phyloP scores from a whole-genome alignment of 192 early-diverging fungal species.

The Geranomyces michiganensis region DNA sequence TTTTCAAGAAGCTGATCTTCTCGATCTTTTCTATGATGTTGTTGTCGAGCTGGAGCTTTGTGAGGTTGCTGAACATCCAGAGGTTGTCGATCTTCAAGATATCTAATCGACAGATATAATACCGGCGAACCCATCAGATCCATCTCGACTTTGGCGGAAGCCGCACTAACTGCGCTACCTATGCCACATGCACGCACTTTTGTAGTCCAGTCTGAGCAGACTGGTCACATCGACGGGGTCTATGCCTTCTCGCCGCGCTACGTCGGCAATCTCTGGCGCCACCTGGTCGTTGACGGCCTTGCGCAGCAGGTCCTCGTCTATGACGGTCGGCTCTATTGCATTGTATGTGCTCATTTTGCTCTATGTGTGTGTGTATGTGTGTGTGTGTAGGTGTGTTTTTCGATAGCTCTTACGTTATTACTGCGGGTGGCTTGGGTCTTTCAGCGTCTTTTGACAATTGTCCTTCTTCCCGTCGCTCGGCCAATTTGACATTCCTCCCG shows the following conservation, averaged over 20 bases:
- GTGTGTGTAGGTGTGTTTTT: background rate
- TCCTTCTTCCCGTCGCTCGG: too few species aligned
- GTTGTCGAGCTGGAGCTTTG: slow-evolving; percentile 68
- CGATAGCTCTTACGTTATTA: background rate
- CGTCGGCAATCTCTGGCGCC: slow-evolving; percentile 59
- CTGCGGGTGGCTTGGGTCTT: too few species aligned
- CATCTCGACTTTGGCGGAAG: too few species aligned
- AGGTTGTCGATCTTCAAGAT: slow-evolving; percentile 70
- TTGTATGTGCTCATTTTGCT: slow-evolving; percentile 45
- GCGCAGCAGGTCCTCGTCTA: slow-evolving; percentile 62
- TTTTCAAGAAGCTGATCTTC: slow-evolving; percentile 59
- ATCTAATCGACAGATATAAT: slow-evolving; percentile 37
- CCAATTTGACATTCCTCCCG: too few species aligned
- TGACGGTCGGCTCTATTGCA: slow-evolving; percentile 64
- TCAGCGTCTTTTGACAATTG: too few species aligned
- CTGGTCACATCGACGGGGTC: slow-evolving; percentile 51
- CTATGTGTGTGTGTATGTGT: background rate
- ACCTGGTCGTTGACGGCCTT: slow-evolving; percentile 65
- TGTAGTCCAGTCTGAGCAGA: slow-evolving; percentile 61
- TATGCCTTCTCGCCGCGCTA: slow-evolving; percentile 62
- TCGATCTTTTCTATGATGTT: slow-evolving; percentile 72
- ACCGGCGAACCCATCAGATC: background rate
- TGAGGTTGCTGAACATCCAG: slow-evolving; percentile 62
- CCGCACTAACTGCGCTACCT: too few species aligned
- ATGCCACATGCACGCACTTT: slow-evolving; percentile 47